Evolutionary conservation across 2,329 filamentous ascomycete genomes (phyloP), one percentile per base, ranked within the genome.

Genomic region (Penicillium sp.): DNA sequence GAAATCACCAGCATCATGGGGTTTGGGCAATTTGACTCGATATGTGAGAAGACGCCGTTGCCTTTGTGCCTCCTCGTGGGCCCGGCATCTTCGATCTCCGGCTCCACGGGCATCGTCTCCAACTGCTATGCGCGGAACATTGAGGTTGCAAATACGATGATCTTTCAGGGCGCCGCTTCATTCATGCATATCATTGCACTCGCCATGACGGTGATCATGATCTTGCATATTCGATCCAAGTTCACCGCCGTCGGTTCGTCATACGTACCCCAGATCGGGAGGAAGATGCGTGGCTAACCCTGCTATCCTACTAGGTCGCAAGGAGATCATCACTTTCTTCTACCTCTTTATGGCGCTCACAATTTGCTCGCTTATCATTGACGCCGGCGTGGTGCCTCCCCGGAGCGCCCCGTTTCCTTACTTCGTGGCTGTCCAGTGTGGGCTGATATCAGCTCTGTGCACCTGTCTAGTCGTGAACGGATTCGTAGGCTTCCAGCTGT

Each of bases 401-500:
- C 84, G 86, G 41, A 88, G 84, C 36, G 75, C 71, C 2, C 79
- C 87, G 1, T 96, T 90, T 58, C 85, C 90, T 0, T 98, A 95
- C 73, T 96, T 98, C 60, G 86, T 87, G 50, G 86, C 89, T 8
- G 80, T 85, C 4, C 93, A 98, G 59, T 84, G 84, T 48, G 93
- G 91, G 10, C 74, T 98, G 37, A 75, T 83, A 15, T 95, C 88
- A 23, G 87, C 93, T 1, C 77, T 94, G 18, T 84, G 93, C 63
- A 91, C 88, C 17, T 94, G 86, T 64, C 75, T 98, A 40, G 73
- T 97, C 56, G 90, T 98, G 74, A 97, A 97, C 66, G 93, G 93
- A 29, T 98, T 98, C 60, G 91, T 98, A 38, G 93, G 93, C 21
- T 98, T 98, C 69, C 93, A 97, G 69, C 76, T 98, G 9, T 98